A percentile compares a stretch with the other conserved stretches of the same genome.
Evolutionary conservation across 1,139 yeast species (phyloP).

Genomic region (Debaryomyces fabryi): DNA sequence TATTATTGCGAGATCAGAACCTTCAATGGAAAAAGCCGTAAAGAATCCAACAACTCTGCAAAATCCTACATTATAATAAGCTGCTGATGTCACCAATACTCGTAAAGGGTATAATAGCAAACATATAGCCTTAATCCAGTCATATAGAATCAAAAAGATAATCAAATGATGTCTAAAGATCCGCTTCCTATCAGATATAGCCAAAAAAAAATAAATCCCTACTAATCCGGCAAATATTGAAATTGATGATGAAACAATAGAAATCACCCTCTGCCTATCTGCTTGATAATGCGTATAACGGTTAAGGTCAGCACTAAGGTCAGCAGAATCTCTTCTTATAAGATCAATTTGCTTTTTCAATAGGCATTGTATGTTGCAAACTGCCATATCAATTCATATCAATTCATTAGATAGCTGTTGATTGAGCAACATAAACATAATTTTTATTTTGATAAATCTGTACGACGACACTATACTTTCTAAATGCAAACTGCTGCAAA

Average conservation of each 20-base stretch:
- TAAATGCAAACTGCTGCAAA: not conserved
- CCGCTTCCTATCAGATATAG: constrained; percentile 62
- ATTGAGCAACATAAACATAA: not conserved
- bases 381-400: not conserved
- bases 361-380: not conserved
- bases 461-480: not conserved
- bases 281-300: constrained; percentile 9
- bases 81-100: constrained; percentile 50
- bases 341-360: not conserved
- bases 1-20: constrained; percentile 83
- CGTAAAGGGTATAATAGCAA: constrained; percentile 72
- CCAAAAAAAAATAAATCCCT: constrained; percentile 56
- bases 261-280: constrained; percentile 5
- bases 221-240: constrained; percentile 58
- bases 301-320: constrained; percentile 5
- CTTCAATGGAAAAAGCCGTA: constrained; percentile 81
- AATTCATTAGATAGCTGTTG: not conserved
- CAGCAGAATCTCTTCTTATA: not conserved
- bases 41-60: constrained; percentile 83
- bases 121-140: constrained; percentile 72
- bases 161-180: constrained; percentile 77
- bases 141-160: constrained; percentile 65
- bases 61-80: constrained; percentile 56
- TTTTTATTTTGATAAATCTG: not conserved
- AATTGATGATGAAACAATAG: constrained; percentile 48